These are phyloP conservation scores for Wickerhamiella azymoides DNA, from an alignment of 805 yeast genomes.

Conservation along the genomic window DNA sequence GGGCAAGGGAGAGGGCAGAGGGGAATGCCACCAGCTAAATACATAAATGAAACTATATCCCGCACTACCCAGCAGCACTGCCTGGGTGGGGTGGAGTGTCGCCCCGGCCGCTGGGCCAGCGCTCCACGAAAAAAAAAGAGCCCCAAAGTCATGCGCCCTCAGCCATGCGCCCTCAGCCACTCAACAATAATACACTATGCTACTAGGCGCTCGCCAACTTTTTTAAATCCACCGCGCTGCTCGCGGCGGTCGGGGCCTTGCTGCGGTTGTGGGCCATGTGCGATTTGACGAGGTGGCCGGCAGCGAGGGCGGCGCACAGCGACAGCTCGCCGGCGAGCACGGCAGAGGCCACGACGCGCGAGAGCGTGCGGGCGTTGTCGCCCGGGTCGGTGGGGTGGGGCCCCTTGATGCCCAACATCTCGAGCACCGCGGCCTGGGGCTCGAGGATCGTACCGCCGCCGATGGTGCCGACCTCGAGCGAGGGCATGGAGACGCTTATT, in stretches of 20 bases:
- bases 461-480: constrained; percentile 96
- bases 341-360: constrained; percentile 82
- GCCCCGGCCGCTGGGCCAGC: no score
- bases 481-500: constrained; percentile 97
- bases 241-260: constrained; percentile 32
- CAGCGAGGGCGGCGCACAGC: constrained; percentile 89
- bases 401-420: constrained; percentile 85
- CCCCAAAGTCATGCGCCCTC: no score
- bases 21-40: no score
- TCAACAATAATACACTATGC: neutral
- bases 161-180: no score
- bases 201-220: neutral
- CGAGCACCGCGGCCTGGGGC: constrained; percentile 95
- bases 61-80: no score
- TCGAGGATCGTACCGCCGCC: constrained; percentile 98
- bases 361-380: constrained; percentile 83
- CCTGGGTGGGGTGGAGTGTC: no score
- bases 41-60: no score
- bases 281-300: constrained; percentile 94
- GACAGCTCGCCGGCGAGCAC: constrained; percentile 95
- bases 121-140: no score
- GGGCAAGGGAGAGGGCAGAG: no score
- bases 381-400: constrained; percentile 93
- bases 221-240: constrained; percentile 1
- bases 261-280: constrained; percentile 93